Evolutionary conservation across 2,329 filamentous ascomycete genomes (phyloP), one percentile per base, ranked within the genome.

Genomic region (Aspergillus chevalieri): DNA sequence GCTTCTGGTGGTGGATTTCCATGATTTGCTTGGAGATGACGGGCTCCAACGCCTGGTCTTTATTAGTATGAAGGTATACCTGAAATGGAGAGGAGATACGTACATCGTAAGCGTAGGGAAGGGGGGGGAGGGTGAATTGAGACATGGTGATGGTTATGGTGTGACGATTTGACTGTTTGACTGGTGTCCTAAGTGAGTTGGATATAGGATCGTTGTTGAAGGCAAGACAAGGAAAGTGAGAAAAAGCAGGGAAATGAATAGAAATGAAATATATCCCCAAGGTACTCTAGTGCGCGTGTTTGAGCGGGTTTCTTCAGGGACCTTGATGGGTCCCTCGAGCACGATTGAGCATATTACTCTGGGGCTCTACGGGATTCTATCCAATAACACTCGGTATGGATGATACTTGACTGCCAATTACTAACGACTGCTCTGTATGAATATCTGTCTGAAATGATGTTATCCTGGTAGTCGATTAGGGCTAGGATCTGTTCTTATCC

Each of bases 1-100:
- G 90, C 75, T 92, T 94, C 73, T 80, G 82, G 80, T 95, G 87
- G 78, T 95, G 90, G 28, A 95, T 82, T 75, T 94, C 86, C 90
- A 95, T 95, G 75, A 95, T 95, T 73, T 92, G 82, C 67, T 85
- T 84, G 38, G 86, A 90, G 77, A 95, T 80, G 68, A 78, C 67
- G 58, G 79, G 80, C 74, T 96, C 92, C 61, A 96, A 88, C 43
- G 90, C 92, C 76, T 47, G 88, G 73, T 75, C 76, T 73, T 90
- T 90, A 33, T 47, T 36, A 43, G 10, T 14, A 4, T 41, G 6
- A 39, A 15, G 3, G 15, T 46, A 28, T 17, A 14, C 44, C 2
- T 14, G 26, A 39, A 30, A 30, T 30, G 28, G 41, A 24, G 39
- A 14, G 22, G 41, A n/a, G 22, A 47, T 14, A 72, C 81, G 68